Evolutionary conservation across 225 moss, liverwort and hornwort genomes (phyloP).

Genomic region (Pseudisothecium myosuroides): DNA sequence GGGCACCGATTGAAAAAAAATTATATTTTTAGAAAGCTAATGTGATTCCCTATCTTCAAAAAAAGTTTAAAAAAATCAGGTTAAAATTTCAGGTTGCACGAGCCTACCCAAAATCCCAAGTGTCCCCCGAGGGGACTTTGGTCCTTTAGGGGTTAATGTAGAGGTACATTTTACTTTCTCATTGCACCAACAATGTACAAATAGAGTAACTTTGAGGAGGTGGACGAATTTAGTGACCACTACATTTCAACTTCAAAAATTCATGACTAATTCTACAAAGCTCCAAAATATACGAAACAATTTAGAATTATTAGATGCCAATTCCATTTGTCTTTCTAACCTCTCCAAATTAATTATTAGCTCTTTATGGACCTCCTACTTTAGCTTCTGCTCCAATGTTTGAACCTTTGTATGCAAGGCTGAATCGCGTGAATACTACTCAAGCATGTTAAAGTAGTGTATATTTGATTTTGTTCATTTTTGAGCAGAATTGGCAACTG

Average conservation of each 20-base stretch:
- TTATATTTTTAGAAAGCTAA: too few relatives aligned
- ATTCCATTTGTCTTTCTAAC: not conserved
- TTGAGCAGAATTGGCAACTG: too few relatives aligned
- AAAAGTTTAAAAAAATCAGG: too few relatives aligned
- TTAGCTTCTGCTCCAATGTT: not conserved
- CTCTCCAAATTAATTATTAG: rapidly evolving
- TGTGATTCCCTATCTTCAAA: too few relatives aligned
- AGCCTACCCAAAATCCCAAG: too few relatives aligned
- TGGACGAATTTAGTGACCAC: rapidly evolving
- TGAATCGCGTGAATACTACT: not conserved
- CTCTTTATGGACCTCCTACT: not conserved
- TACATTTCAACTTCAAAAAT: not conserved
- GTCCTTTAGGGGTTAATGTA: too few relatives aligned
- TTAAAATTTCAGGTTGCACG: too few relatives aligned
- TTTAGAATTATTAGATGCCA: not conserved
- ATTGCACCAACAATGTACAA: not conserved
- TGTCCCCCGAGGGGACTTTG: too few relatives aligned
- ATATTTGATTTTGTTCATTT: too few relatives aligned
- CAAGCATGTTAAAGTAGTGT: not conserved
- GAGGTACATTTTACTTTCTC: not conserved
- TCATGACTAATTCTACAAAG: not conserved
- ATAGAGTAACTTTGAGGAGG: too few relatives aligned
- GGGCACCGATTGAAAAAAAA: too few relatives aligned
- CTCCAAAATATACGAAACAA: not conserved
- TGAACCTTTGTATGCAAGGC: not conserved